Base-by-base conservation (phyloP, 768 basidiomycete species). In the Suillus subluteus region DNA sequence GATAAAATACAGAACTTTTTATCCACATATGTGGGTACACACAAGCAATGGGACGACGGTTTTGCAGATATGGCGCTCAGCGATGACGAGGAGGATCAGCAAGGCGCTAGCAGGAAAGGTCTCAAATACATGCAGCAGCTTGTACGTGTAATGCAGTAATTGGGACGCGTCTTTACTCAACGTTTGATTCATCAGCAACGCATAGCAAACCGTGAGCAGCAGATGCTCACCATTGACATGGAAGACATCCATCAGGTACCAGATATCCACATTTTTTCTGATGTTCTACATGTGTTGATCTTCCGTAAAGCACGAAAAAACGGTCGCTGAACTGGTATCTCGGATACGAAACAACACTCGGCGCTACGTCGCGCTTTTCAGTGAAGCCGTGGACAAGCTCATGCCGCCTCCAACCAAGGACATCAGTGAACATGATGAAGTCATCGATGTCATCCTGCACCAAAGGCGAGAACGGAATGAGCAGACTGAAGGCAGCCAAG, bases 381-480 rank as follows among this genome's bases (percentile, higher is more conserved):
- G 89, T 70, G 91, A 95, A 73, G 95, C 92, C 56, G 87, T 98
- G 63, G 98, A 99, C 83, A 86, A 87, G 68, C 84, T 97, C 63
- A 89, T 98, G 85, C 96, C 96, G 18, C 81, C 83, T 44, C 94
- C 96, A 15, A 96, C 92, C 11, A 91, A 90, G 74, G 96, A 98
- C 71, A 92, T 98, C 67, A 91, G 88, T 65, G 90, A 94, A 68
- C 87, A 95, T 48, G 92, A 95, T 68, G 98, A 99, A 77, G 96
- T 98, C 59, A 92, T 98, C 48, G 98, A 99, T 78, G 90, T 99
- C 6, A 98, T 99, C 66, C 85, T 99, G 68, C 95, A 96, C 76
- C 98, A 99, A 74, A 85, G 98, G 63, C 84, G 90, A 63, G 93
- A 98, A 76, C 86, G 94, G 66, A 98, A 98, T 72, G 88, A 91